Evolutionary conservation across 2,329 filamentous ascomycete genomes (phyloP), one percentile per base, ranked within the genome.

Genomic region (Fusarium sp.): DNA sequence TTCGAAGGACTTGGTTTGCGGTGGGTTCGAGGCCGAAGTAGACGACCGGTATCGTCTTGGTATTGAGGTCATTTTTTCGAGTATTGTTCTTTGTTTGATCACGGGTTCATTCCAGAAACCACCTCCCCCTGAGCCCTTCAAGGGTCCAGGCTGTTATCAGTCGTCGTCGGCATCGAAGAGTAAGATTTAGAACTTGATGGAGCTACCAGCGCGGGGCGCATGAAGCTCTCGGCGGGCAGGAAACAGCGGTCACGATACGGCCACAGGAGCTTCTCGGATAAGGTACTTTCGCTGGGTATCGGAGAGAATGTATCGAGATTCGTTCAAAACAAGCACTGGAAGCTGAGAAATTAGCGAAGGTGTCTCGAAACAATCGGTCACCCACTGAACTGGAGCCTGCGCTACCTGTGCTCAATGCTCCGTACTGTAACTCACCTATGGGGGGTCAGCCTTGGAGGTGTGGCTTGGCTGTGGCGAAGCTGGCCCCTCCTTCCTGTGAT

Each of bases 31-130:
- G 64, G 87, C 83, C 63, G 88, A 87, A 43, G 89, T 91, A 62
- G 88, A 90, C 64, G 89, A 89, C 71, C 89, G 87, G 75, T 89
- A 89, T 64, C 89, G 85, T 77, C 87, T 83, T 59, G 84, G 80
- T 68, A 83, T 82, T 63, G 82, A 78, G 66, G 86, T 82, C 84
- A 88, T 88, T 76, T 76, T 85, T 65, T 62, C 64, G 45, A 62
- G n/a, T 53, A n/a, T 53, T 53, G 7, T 11, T 53, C 34, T 69
- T 69, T 50, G 47, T 69, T 47, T 61, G 54, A 59, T 69, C 61
- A 53, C 57, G 37, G 43, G 57, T 63, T 77, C 73, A 75, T 75
- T 72, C 76, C 75, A 75, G 63, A 55, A 72, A 64, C 55, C 60
- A 55, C 51, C 71, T 69, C 64, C 72, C 75, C 78, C 74, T 74